These are phyloP conservation scores for Neocatenulostroma microsporum DNA, from an alignment of 2,329 filamentous ascomycete species.

Conservation along the genomic window DNA sequence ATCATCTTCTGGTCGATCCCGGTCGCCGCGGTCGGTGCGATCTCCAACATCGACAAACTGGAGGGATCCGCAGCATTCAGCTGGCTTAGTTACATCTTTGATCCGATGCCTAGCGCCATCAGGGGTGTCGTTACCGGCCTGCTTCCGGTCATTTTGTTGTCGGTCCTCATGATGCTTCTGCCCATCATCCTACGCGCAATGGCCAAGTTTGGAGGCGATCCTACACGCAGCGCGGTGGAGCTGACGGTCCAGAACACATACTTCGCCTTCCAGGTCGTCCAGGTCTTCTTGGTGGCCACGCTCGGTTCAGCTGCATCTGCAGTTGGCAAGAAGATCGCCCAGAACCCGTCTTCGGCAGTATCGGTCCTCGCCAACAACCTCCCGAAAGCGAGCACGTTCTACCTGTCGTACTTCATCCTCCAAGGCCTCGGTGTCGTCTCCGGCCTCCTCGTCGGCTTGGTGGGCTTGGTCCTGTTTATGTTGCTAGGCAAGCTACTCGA, in stretches of 20 bases:
- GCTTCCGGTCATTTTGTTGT: conserved; percentile 68
- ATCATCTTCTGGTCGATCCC: conserved; percentile 82
- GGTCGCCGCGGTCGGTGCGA: conserved; percentile 69
- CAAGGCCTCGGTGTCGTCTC: conserved; percentile 78
- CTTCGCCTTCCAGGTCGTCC: conserved; percentile 82
- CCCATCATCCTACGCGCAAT: conserved; percentile 74
- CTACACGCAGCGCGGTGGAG: conserved; percentile 71
- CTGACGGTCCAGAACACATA: conserved; percentile 85
- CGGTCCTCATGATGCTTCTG: conserved; percentile 78
- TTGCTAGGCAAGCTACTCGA: conserved; percentile 68
- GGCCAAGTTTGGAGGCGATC: conserved; percentile 72
- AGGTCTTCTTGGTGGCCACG: conserved; percentile 85
- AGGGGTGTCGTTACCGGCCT: conserved; percentile 79
- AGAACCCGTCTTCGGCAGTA: conserved; percentile 39
- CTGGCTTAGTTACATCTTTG: conserved; percentile 67
- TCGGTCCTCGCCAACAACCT: conserved; percentile 37
- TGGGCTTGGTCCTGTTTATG: conserved; percentile 64
- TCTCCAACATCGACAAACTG: conserved; percentile 71
- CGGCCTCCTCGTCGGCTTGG: conserved; percentile 64
- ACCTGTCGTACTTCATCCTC: conserved; percentile 88
- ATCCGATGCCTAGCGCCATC: conserved; percentile 60
- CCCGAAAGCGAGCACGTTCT: conserved; percentile 84
- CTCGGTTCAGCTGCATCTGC: conserved; percentile 71
- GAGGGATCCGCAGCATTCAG: conserved; percentile 27
- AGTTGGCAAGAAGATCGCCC: conserved; percentile 58